Conservation (phyloP, 768 basidiomycete species). For the Termitomyces sp. region DNA sequence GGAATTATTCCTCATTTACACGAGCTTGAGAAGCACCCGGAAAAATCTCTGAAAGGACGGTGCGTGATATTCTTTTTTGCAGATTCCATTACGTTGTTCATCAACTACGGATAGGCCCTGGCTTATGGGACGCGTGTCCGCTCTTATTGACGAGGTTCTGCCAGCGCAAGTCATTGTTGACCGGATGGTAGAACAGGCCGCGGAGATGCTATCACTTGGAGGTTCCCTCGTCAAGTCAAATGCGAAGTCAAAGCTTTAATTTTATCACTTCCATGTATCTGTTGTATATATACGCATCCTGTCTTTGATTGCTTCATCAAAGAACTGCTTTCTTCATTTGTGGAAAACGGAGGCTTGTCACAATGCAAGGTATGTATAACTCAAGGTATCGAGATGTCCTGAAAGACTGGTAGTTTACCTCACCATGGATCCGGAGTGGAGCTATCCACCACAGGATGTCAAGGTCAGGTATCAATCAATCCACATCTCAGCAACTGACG, state of each 20-base stretch:
- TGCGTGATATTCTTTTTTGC: slow-evolving; percentile 6
- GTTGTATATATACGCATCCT: background rate
- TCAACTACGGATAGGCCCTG: slow-evolving; percentile 35
- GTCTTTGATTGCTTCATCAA: background rate
- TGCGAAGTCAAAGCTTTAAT: slow-evolving; percentile 47
- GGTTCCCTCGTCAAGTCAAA: slow-evolving; percentile 30
- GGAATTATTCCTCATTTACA: slow-evolving; percentile 75
- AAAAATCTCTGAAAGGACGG: slow-evolving; percentile 62
- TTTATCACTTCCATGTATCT: background rate
- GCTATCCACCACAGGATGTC: background rate
- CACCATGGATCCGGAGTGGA: background rate
- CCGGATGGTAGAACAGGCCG: slow-evolving; percentile 54
- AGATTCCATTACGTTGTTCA: background rate
- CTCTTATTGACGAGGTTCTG: slow-evolving; percentile 65
- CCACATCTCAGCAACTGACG: background rate
- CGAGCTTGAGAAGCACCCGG: slow-evolving; percentile 77
- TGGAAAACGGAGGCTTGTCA: background rate
- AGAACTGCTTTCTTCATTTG: background rate
- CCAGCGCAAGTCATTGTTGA: slow-evolving; percentile 85
- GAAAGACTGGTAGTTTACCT: background rate
- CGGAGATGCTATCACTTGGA: slow-evolving; percentile 28
- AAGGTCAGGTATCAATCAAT: background rate
- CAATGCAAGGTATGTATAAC: background rate
- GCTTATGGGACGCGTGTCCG: slow-evolving; percentile 83
- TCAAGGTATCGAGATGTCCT: background rate